These are phyloP conservation scores for Kwoniella dendrophila DNA, from an alignment of 768 basidiomycete species.

Conservation along the genomic window DNA sequence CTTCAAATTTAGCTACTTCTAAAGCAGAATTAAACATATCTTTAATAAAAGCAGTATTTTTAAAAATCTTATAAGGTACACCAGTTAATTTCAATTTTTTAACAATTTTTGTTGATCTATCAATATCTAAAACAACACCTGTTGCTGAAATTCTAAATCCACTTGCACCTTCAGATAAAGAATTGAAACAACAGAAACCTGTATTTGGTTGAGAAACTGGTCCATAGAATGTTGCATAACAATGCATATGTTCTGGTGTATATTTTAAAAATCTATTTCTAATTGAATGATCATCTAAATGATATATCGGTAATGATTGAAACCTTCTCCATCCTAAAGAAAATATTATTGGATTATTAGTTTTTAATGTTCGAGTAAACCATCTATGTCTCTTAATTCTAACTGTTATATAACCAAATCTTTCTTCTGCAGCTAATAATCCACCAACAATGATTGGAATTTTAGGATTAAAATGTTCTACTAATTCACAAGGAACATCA, in stretches of 20 bases:
- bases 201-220: constrained; percentile 90
- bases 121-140: constrained; percentile 90
- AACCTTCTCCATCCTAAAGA: constrained; percentile 98
- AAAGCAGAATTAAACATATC: constrained; percentile 94
- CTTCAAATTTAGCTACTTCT: constrained; percentile 98
- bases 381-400: constrained; percentile 95
- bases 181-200: constrained; percentile 96
- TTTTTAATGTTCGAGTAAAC: constrained; percentile 88
- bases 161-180: constrained; percentile 65
- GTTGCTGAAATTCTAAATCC: constrained; percentile 91
- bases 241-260: constrained; percentile 99
- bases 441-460: constrained; percentile 93
- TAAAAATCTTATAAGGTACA: constrained; percentile 94
- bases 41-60: constrained; percentile 96
- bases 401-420: constrained; percentile 90
- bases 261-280: constrained; percentile 99
- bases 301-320: constrained; percentile 92
- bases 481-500: constrained; percentile 84
- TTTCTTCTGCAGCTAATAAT: constrained; percentile 82
- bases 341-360: constrained; percentile 92
- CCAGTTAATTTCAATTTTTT: constrained; percentile 98
- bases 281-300: constrained; percentile 94
- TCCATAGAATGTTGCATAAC: constrained; percentile 95
- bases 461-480: constrained; percentile 87
- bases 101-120: constrained; percentile 89